Percentiles rank a stretch among this genome's conserved stretches.
These are phyloP conservation scores for Pleurotus salmoneostramineus DNA, from an alignment of 768 basidiomycete species.

Conservation along the genomic window DNA sequence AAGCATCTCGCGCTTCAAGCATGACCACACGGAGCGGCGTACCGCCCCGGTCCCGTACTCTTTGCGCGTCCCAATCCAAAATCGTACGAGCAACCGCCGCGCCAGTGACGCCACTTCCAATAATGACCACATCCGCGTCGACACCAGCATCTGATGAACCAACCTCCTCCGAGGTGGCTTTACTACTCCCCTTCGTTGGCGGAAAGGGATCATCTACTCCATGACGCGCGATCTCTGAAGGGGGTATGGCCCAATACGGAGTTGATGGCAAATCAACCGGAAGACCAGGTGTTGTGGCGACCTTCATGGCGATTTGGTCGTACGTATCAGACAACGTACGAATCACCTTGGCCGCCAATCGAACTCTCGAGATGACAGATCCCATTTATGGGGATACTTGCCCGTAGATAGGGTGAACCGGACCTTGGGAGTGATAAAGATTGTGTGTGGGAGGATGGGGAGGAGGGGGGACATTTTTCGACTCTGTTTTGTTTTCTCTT, in stretches of 20 bases:
- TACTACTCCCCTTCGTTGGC: not conserved
- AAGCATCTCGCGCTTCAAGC: slow-evolving; percentile 77
- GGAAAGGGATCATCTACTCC: slow-evolving; percentile 16
- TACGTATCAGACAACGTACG: not conserved
- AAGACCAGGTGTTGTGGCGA: slow-evolving; percentile 43
- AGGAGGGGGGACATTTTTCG: not conserved
- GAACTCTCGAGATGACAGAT: not conserved
- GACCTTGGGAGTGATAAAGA: not conserved
- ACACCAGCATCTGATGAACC: slow-evolving; percentile 6
- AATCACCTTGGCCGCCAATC: not conserved
- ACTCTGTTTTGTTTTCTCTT: not conserved
- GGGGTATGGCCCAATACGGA: slow-evolving; percentile 64
- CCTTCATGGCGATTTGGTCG: slow-evolving; percentile 5
- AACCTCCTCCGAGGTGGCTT: slow-evolving; percentile 19
- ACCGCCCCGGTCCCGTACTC: slow-evolving; percentile 9
- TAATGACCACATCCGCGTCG: slow-evolving; percentile 63
- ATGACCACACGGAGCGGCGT: slow-evolving; percentile 50
- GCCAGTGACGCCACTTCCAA: slow-evolving; percentile 79
- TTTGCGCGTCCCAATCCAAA: slow-evolving; percentile 23
- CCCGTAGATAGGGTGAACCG: no score
- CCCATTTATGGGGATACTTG: slow-evolving; percentile 1
- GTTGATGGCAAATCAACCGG: slow-evolving; percentile 50
- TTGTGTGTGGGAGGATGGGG: not conserved
- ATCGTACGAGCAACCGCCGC: slow-evolving; percentile 54
- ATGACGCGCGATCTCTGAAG: slow-evolving; percentile 38